A percentile compares a stretch with the other conserved stretches of the same genome.
Evolutionary conservation across 1,139 yeast species (phyloP).

Genomic region (Magnusiomyces starmeri): DNA sequence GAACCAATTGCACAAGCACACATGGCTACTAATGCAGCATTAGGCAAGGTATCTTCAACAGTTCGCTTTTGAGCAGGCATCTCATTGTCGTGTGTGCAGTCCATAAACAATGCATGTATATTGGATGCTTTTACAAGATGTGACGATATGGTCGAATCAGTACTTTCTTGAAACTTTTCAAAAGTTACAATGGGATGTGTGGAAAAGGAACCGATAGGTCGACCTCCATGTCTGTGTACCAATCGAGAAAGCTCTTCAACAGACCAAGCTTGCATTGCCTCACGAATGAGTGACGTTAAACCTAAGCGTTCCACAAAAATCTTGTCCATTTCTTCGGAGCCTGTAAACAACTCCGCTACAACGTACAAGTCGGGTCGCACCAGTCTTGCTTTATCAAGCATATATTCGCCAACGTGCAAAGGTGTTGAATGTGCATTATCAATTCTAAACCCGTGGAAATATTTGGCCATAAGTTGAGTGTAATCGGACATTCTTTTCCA

Average conservation of each 20-base stretch:
- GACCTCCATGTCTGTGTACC: constrained; percentile 88
- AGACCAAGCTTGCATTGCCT: constrained; percentile 95
- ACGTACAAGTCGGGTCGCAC: constrained; percentile 82
- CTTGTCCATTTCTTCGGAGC: constrained; percentile 85
- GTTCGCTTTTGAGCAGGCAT: constrained; percentile 85
- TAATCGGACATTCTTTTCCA: constrained; percentile 88
- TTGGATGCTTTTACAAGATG: constrained; percentile 55
- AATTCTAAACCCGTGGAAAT: constrained; percentile 83
- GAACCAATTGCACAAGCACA: constrained; percentile 94
- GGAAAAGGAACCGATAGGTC: constrained; percentile 82
- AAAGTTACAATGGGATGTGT: constrained; percentile 25
- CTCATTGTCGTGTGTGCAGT: constrained; percentile 94
- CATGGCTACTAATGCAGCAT: constrained; percentile 88
- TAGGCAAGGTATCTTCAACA: constrained; percentile 88
- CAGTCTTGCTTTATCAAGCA: constrained; percentile 80
- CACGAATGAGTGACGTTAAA: constrained; percentile 79
- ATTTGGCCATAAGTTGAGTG: constrained; percentile 62
- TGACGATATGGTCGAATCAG: constrained; percentile 17
- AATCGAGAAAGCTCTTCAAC: constrained; percentile 79
- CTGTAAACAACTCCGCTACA: constrained; percentile 90
- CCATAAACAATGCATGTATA: constrained; percentile 95
- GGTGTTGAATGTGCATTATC: constrained; percentile 98
- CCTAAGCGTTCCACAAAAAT: constrained; percentile 87
- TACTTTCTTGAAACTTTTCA: constrained; percentile 16
- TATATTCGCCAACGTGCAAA: constrained; percentile 81